Percentiles rank a stretch among this genome's conserved stretches.
These are phyloP conservation scores for Geranomyces michiganensis DNA, from an alignment of 192 early-diverging fungal genomes.

Conservation along the genomic window DNA sequence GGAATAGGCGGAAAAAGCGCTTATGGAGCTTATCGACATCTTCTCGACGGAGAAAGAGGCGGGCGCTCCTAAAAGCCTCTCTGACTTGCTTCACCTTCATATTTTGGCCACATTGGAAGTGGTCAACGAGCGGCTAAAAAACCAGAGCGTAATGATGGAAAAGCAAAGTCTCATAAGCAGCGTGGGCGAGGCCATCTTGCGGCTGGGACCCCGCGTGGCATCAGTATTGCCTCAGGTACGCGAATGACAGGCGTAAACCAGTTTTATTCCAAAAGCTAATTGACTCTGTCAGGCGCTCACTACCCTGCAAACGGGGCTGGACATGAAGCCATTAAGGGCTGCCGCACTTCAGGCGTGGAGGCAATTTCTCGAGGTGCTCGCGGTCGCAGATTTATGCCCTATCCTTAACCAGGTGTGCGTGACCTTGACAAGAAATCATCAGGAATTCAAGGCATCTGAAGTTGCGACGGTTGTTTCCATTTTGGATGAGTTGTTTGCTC, in stretches of 20 bases:
- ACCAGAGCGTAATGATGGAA: slow-evolving; percentile 15
- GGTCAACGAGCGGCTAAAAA: slow-evolving; percentile 37
- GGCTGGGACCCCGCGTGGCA: slow-evolving; percentile 34
- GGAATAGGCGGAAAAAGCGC: background rate
- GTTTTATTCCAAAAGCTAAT: too few relatives aligned
- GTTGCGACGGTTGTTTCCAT: slow-evolving; percentile 27
- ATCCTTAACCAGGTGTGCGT: slow-evolving; percentile 40
- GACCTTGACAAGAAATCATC: slow-evolving; percentile 27
- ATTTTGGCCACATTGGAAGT: slow-evolving; percentile 42
- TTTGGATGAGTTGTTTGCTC: slow-evolving; percentile 40
- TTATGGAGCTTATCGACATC: background rate
- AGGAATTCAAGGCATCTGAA: slow-evolving; percentile 27
- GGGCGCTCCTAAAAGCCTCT: too few relatives aligned
- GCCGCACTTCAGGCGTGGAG: slow-evolving; percentile 43
- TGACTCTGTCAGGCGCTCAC: slow-evolving; percentile 38
- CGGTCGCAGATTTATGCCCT: slow-evolving; percentile 24
- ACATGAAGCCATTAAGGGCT: slow-evolving; percentile 24
- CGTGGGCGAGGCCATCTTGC: slow-evolving; percentile 38
- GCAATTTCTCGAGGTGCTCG: slow-evolving; percentile 35
- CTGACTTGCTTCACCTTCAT: slow-evolving; percentile 27
- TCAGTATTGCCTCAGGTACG: slow-evolving; percentile 45
- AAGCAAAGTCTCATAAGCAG: slow-evolving; percentile 35
- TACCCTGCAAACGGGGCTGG: slow-evolving; percentile 46
- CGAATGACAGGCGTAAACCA: background rate
- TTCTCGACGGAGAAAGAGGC: too few relatives aligned